Conservation (phyloP, 495 filamentous ascomycete genomes). For the Annulohypoxylon maeteangense region DNA sequence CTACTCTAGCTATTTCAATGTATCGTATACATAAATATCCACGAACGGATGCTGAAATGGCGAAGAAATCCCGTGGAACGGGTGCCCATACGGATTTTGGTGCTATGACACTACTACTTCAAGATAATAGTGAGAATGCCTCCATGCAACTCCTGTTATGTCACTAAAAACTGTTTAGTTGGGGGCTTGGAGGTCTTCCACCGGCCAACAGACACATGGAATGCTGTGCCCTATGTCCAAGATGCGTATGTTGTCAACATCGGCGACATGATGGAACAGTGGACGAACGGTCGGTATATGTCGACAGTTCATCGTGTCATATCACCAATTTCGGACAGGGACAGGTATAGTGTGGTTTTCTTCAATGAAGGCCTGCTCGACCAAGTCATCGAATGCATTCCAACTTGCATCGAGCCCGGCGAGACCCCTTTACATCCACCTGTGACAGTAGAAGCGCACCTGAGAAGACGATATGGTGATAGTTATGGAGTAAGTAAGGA, state of each 20-base stretch:
- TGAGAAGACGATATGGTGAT: conserved; percentile 48
- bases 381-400: conserved; percentile 51
- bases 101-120: conserved; percentile 58
- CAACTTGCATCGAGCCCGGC: conserved; percentile 49
- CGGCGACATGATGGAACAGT: conserved; percentile 60
- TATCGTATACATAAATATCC: conserved; percentile 49
- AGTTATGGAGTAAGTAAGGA: conserved; percentile 42
- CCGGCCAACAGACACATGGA: conserved; percentile 49
- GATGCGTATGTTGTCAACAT: conserved; percentile 64
- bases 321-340: conserved; percentile 54
- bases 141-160: neutral
- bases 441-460: conserved; percentile 53
- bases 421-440: conserved; percentile 38
- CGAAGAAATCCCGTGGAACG: conserved; percentile 49
- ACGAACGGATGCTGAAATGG: conserved; percentile 29
- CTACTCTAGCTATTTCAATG: conserved; percentile 42
- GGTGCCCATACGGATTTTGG: conserved; percentile 66
- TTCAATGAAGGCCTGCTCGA: conserved; percentile 56
- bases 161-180: conserved; percentile 24
- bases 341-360: conserved; percentile 62
- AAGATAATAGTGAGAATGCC: conserved; percentile 50
- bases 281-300: conserved; percentile 59
- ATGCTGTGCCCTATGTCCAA: conserved; percentile 58
- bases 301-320: conserved; percentile 63
- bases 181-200: conserved; percentile 61